Evolutionary conservation across 2,329 filamentous ascomycete species (phyloP), one percentile per base, ranked within the genome.

Genomic region (Fusarium nelsonii): DNA sequence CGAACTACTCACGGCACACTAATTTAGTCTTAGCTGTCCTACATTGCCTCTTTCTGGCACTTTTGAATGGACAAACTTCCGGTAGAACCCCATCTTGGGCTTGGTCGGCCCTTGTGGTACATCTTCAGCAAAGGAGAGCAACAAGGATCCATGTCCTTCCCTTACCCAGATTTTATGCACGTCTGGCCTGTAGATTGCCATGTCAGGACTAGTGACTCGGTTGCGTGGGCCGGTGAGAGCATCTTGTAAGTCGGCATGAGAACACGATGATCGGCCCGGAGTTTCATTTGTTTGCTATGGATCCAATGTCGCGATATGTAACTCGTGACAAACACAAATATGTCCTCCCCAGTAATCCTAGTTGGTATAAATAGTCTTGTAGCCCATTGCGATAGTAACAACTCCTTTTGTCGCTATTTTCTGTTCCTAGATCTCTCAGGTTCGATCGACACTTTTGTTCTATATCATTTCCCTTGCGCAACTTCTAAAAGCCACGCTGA

Each of bases 131-230:
- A 33, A 28, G 34, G 55, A 58, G 69, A 72, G 48, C 43, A 45
- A 45, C 33, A 71, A 65, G 55, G 61, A 60, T 64, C 64, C 60
- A 59, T 30, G 54, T 55, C 40, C 60, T 46, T 44, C 32, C 33
- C 33, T 64, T 67, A 58, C 61, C 61, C 59, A 71, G 49, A 54
- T 58, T 67, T 69, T 67, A 60, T 63, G 68, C 68, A 70, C 58
- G 64, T 65, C 58, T 70, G 58, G 67, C 50, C 61, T 48, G 48
- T 66, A 60, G 30, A 39, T 64, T 69, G 33, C 62, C 65, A 40
- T 58, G 43, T 57, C 45, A 58, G 58, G 67, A 71, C 63, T 72
- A 69, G 64, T 43, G 16, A 39, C 18, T 51, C 69, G 58, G 70
- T 45, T 58, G 52, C 58, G 48, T 59, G 57, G 66, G 53, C 64